Evolutionary conservation across 208 protist species (phyloP), one percentile per base, ranked within the genome.

Genomic region (Acanthamoeba castellanii): DNA sequence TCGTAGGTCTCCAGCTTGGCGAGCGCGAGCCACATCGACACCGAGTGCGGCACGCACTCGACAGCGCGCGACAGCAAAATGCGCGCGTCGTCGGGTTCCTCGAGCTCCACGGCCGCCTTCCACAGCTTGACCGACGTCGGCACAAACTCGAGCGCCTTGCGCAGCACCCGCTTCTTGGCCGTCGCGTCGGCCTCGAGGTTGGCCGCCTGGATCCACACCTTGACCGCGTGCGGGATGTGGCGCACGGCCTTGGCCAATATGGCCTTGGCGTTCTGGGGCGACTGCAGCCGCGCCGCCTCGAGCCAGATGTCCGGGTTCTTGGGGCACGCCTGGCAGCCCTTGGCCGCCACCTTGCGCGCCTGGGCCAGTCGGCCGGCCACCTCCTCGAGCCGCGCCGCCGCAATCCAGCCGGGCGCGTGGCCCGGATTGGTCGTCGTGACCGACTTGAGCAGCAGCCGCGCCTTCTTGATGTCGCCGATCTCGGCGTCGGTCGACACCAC

Each of bases 21-120:
- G 20, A 99, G 96, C 32, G 98, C 98, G 13, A 99, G 95, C 98
- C 98, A 99, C 72, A 99, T 88, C 52, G 99, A 98, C 22, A 99
- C 98, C 30, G 91, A 95, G 34, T 98, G 47, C 3, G 97, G 96
- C 18, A 99, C 97, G 89, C 97, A 98, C 94, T 99, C 98, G 20
- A 99, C 98, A 5, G 98, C 98, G 66, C 98, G 92, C n/a, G 84
- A 90, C 0, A 99, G 95, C 45, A 99, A 27, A 30, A 99, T 97
- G 42, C 94, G 85, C 4, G 98, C 98, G 95, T 98, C 97, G 9
- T 98, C 96, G n/a, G 95, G 96, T 13, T 97, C 95, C 66, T 98
- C 96, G n/a, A 98, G 94, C 70, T 98, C 97, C 0, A 99, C 95
- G 2, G 98, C 98, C 18, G 97, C 97, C 92, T 98, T 98, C 98